Evolutionary conservation across 2,329 filamentous ascomycete genomes (phyloP).

Genomic region (Colletotrichum chrysophilum): DNA sequence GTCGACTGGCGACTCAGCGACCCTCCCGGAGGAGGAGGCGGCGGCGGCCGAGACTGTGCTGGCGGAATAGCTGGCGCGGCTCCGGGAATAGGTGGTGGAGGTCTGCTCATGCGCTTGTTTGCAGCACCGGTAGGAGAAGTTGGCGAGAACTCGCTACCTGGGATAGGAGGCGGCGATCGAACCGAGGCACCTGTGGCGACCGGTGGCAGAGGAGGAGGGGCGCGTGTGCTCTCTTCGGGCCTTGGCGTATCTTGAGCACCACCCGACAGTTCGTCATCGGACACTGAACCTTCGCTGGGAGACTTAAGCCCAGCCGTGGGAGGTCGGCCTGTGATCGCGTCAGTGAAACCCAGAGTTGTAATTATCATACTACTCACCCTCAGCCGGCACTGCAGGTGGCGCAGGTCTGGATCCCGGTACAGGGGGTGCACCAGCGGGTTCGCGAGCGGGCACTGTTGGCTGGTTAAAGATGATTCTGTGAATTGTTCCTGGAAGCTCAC

Average conservation of each 20-base stretch:
- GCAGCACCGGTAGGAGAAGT: constrained; percentile 46
- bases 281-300: constrained; percentile 80
- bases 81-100: constrained; percentile 66
- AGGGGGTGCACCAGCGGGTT: constrained; percentile 43
- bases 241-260: constrained; percentile 24
- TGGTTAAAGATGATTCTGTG: constrained; percentile 33
- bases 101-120: constrained; percentile 61
- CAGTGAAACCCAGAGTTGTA: neutral
- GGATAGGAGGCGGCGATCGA: constrained; percentile 40
- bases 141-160: constrained; percentile 46
- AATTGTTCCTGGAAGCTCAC: constrained; percentile 16
- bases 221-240: constrained; percentile 13
- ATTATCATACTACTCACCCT: constrained; percentile 56
- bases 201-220: constrained; percentile 47
- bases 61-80: constrained; percentile 51
- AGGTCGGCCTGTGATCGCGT: constrained; percentile 60
- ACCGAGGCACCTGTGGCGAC: constrained; percentile 18
- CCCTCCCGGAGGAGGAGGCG: constrained; percentile 66
- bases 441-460: constrained; percentile 37
- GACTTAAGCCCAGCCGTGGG: constrained; percentile 56
- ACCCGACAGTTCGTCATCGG: constrained; percentile 83
- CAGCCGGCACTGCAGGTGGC: constrained; percentile 63
- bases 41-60: constrained; percentile 65
- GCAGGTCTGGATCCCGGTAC: constrained; percentile 56
- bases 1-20: constrained; percentile 64